These are phyloP conservation scores for Puccinia novopanici DNA, from an alignment of 1,284 basidiomycete species.

Conservation along the genomic window DNA sequence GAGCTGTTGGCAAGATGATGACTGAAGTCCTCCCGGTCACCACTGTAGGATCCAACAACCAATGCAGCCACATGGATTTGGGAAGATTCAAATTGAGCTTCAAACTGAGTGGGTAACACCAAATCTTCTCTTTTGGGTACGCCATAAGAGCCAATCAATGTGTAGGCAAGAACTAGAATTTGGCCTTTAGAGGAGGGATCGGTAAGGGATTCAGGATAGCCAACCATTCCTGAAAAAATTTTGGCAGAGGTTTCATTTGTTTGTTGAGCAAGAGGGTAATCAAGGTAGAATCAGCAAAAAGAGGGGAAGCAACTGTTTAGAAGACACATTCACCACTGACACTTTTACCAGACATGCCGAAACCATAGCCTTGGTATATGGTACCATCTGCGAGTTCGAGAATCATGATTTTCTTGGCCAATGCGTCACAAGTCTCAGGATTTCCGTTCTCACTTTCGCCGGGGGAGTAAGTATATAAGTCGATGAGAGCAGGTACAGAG, in stretches of 20 bases:
- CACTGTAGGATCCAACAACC: conserved; percentile 82
- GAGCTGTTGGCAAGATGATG: conserved; percentile 91
- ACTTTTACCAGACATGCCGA: conserved; percentile 88
- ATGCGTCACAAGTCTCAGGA: conserved; percentile 26
- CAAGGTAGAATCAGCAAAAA: not conserved
- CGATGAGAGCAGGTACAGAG: conserved; percentile 12
- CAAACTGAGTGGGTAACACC: conserved; percentile 63
- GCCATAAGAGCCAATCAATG: conserved; percentile 95
- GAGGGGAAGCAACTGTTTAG: conserved; percentile 79
- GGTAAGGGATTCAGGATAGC: conserved; percentile 96
- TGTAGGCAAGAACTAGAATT: conserved; percentile 96
- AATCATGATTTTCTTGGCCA: conserved; percentile 63
- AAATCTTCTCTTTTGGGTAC: conserved; percentile 66
- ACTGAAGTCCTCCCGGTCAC: conserved; percentile 72
- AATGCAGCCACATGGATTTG: conserved; percentile 91
- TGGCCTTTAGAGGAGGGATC: conserved; percentile 99
- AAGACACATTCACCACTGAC: conserved; percentile 98
- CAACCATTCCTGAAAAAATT: conserved; percentile 81
- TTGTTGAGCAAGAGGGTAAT: conserved; percentile 22
- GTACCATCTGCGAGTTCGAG: conserved; percentile 90
- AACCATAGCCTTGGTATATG: conserved; percentile 83
- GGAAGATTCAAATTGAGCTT: too few relatives aligned
- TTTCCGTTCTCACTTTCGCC: conserved; percentile 50
- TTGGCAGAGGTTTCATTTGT: not conserved
- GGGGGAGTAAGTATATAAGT: conserved; percentile 31